Conservation (phyloP, 2,329 filamentous ascomycete genomes). For the Conoideocrella luteorostrata region DNA sequence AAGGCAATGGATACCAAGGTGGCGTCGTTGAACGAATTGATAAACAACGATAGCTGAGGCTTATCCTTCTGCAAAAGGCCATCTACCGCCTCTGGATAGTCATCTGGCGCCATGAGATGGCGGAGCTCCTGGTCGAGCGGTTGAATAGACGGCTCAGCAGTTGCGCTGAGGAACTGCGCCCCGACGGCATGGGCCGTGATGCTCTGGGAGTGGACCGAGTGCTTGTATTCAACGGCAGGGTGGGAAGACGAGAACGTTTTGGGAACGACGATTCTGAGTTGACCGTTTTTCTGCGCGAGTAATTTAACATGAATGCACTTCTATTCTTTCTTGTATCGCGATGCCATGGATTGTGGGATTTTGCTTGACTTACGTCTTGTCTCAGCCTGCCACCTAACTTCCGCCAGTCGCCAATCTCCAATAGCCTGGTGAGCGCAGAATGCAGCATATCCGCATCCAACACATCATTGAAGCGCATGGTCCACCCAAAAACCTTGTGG, state of each 20-base stretch:
- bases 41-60: constrained; percentile 40
- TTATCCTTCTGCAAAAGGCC: constrained; percentile 35
- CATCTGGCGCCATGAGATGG: constrained; percentile 2
- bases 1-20: constrained; percentile 41
- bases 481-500: constrained; percentile 4
- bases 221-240: constrained; percentile 36
- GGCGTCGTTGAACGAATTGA: constrained; percentile 42
- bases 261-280: constrained; percentile 27
- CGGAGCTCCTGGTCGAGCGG: not conserved
- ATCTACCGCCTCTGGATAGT: constrained; percentile 18
- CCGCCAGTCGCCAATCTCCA: constrained; percentile 35
- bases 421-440: constrained; percentile 25
- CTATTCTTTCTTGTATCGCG: too few relatives aligned
- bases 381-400: constrained; percentile 38
- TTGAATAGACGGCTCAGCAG: constrained; percentile 7
- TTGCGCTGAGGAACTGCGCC: constrained; percentile 26
- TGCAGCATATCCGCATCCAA: constrained; percentile 32
- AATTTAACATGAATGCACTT: too few relatives aligned
- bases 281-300: constrained; percentile 10
- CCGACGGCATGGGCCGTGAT: constrained; percentile 36
- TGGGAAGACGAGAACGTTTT: constrained; percentile 20
- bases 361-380: constrained; percentile 25
- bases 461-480: constrained; percentile 12
- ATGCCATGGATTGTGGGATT: too few relatives aligned
- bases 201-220: constrained; percentile 26